Evolutionary conservation across 331 rosid species (phyloP).

Genomic region (Arachis monticola): DNA sequence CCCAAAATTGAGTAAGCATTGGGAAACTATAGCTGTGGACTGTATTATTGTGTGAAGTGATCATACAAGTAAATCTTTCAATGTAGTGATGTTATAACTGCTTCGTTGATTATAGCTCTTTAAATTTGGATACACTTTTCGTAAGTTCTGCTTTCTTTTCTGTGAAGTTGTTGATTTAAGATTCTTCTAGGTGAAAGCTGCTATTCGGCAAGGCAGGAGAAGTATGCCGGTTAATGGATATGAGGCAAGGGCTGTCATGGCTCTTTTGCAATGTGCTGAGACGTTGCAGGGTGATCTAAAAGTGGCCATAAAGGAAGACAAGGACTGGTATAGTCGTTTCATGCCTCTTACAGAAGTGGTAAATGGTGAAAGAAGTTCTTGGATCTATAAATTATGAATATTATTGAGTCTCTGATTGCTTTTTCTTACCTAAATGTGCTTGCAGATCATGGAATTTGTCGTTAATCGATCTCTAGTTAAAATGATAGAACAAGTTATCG

Average conservation of each 20-base stretch:
- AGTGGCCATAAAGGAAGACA: constrained; percentile 70
- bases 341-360: constrained; percentile 94
- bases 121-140: background rate
- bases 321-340: constrained; percentile 75
- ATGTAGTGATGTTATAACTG: background rate
- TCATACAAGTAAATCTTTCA: background rate
- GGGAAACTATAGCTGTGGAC: background rate
- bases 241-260: constrained; percentile 69
- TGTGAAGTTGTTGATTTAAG: constrained; percentile 43
- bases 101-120: background rate
- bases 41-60: background rate
- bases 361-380: constrained; percentile 41
- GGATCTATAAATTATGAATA: constrained; percentile 22
- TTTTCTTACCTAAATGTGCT: constrained; percentile 13
- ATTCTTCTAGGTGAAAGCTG: constrained; percentile 73
- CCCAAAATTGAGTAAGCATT: background rate
- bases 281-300: constrained; percentile 68
- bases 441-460: constrained; percentile 78
- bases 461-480: constrained; percentile 69
- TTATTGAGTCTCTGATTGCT: constrained; percentile 34
- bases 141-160: constrained; percentile 18
- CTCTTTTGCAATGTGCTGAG: constrained; percentile 76
- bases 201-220: constrained; percentile 68
- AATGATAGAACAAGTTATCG: constrained; percentile 73
- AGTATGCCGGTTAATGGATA: constrained; percentile 56